Conservation (phyloP, 495 filamentous ascomycete genomes). For the Aspergillus taichungensis region DNA sequence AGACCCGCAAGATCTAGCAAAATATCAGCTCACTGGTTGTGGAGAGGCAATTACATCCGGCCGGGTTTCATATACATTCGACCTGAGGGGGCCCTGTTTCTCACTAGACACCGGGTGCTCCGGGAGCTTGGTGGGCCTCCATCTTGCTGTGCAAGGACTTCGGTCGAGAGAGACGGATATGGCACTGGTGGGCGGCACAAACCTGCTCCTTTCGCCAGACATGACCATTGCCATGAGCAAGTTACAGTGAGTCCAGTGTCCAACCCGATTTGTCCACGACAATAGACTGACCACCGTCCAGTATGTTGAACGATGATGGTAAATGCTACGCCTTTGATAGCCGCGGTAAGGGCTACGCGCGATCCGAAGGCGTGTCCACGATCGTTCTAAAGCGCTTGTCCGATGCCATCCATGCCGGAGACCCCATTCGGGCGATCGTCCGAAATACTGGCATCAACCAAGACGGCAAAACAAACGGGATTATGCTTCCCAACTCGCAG, state of each 20-base stretch:
- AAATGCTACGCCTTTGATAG: constrained; percentile 23
- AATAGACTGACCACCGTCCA: constrained; percentile 16
- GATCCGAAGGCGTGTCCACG: not conserved
- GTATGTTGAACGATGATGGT: constrained; percentile 21
- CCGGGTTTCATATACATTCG: constrained; percentile 34
- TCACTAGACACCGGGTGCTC: constrained; percentile 39
- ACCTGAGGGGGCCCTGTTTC: constrained; percentile 30
- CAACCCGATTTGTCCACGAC: constrained; percentile 17
- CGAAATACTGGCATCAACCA: constrained; percentile 24
- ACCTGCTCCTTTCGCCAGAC: not conserved
- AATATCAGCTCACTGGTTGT: constrained; percentile 14
- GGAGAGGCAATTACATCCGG: constrained; percentile 33
- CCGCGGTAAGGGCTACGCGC: constrained; percentile 22
- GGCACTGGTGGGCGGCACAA: constrained; percentile 4
- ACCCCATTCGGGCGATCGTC: constrained; percentile 27
- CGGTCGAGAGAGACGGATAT: constrained; percentile 30
- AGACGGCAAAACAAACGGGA: constrained; percentile 26
- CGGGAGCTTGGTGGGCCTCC: constrained; percentile 26
- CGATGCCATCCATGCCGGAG: constrained; percentile 20
- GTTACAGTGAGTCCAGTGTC: constrained; percentile 14
- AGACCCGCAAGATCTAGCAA: not conserved
- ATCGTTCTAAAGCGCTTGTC: constrained; percentile 24
- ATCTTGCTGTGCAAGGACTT: constrained; percentile 32
- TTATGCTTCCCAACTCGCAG: constrained; percentile 20
- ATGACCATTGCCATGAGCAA: not conserved